Evolutionary conservation across 768 basidiomycete species (phyloP).

Genomic region (Trametes punicea): DNA sequence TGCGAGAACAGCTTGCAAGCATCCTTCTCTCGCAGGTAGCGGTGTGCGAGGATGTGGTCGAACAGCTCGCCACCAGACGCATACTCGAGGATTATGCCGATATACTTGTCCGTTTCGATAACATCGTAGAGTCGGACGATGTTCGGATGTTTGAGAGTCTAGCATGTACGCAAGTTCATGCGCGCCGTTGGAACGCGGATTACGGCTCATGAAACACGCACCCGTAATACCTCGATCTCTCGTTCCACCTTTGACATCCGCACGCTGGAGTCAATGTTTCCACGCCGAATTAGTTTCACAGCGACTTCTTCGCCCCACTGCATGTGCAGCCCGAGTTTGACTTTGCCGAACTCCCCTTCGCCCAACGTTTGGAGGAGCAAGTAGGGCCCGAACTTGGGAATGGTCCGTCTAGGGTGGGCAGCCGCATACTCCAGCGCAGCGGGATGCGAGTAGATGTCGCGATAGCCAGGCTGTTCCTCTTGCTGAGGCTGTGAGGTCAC

Average conservation of each 20-base stretch:
- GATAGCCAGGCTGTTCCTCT: conserved; percentile 48
- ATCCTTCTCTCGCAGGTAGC: conserved; percentile 91
- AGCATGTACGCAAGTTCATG: conserved; percentile 6
- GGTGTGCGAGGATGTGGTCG: conserved; percentile 97
- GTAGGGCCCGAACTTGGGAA: conserved; percentile 95
- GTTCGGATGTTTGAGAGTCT: conserved; percentile 96
- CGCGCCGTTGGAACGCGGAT: conserved; percentile 19
- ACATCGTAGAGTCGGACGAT: conserved; percentile 98
- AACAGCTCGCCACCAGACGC: conserved; percentile 98
- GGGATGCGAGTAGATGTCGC: conserved; percentile 81
- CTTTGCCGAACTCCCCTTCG: conserved; percentile 98
- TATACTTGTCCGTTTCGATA: conserved; percentile 99
- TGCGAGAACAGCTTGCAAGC: conserved; percentile 96
- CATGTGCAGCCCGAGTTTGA: conserved; percentile 93
- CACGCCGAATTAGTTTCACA: conserved; percentile 92
- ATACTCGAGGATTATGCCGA: conserved; percentile 98
- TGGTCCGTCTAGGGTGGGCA: conserved; percentile 80
- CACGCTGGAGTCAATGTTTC: conserved; percentile 82
- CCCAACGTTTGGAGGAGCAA: conserved; percentile 93
- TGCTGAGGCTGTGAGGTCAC: conserved; percentile 48
- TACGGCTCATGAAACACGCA: conserved; percentile 38
- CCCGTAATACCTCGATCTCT: conserved; percentile 95
- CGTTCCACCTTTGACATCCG: conserved; percentile 95
- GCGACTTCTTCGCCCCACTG: conserved; percentile 98
- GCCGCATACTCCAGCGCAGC: conserved; percentile 80